Evolutionary conservation across 2,329 filamentous ascomycete genomes (phyloP).

Genomic region (Colletotrichum euphorbiae): DNA sequence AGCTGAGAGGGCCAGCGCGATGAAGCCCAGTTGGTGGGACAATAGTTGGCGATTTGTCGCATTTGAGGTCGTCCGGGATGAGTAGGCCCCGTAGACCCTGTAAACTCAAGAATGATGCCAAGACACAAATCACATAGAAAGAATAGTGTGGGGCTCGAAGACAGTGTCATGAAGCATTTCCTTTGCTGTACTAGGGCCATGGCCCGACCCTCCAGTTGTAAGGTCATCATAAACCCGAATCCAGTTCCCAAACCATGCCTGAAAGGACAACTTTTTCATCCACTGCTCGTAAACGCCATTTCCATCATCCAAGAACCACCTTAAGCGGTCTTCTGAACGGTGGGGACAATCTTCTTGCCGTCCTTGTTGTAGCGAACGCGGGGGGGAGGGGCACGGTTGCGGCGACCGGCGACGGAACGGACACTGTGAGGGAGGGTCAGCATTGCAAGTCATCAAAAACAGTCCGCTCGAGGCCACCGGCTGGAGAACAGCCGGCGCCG

Average conservation of each 20-base stretch:
- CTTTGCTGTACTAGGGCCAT: conserved; percentile 39
- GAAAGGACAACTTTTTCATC: conserved; percentile 40
- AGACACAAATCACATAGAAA: not conserved
- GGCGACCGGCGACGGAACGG: conserved; percentile 94
- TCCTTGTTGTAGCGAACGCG: conserved; percentile 99
- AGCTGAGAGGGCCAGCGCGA: not conserved
- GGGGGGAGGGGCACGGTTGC: conserved; percentile 98
- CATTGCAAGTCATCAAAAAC: conserved; percentile 33
- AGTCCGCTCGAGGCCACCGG: conserved; percentile 11
- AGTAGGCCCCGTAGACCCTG: not conserved
- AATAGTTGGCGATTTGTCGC: conserved; percentile 2
- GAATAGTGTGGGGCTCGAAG: not conserved
- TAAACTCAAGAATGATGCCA: not conserved
- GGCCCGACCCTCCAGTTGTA: conserved; percentile 36
- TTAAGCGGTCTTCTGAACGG: conserved; percentile 71
- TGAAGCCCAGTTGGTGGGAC: conserved; percentile 11
- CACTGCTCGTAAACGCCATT: conserved; percentile 32
- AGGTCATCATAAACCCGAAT: conserved; percentile 36
- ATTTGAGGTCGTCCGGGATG: conserved; percentile 9
- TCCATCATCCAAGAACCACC: not conserved
- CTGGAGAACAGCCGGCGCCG: not conserved
- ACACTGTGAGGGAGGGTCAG: conserved; percentile 75
- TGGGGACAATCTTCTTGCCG: conserved; percentile 97
- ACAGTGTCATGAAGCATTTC: conserved; percentile 40
- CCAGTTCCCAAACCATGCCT: conserved; percentile 40